phyloP scores from a whole-genome alignment of 2,329 filamentous ascomycete species.

The Helicocarpus griseus region DNA sequence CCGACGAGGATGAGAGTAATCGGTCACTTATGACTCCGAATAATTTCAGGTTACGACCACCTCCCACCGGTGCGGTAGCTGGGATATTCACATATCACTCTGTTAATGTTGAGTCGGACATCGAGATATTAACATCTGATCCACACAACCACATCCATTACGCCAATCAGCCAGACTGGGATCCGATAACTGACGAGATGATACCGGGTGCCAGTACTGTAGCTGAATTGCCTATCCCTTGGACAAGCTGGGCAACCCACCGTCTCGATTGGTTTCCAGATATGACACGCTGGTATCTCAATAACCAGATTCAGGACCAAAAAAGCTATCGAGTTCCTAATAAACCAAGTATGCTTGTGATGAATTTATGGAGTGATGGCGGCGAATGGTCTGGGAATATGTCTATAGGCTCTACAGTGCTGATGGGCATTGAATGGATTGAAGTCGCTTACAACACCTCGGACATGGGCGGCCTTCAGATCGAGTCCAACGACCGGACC shows the following conservation, averaged over 20 bases:
- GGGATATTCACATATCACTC: slow-evolving; percentile 44
- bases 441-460: slow-evolving; percentile 30
- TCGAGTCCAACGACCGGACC: background rate
- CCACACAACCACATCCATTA: slow-evolving; percentile 33
- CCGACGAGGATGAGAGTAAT: background rate
- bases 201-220: slow-evolving; percentile 26
- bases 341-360: slow-evolving; percentile 26
- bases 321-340: slow-evolving; percentile 29
- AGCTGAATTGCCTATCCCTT: slow-evolving; percentile 23
- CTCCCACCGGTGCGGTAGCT: slow-evolving; percentile 38
- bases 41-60: slow-evolving; percentile 13
- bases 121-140: slow-evolving; percentile 44
- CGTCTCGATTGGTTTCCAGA: slow-evolving; percentile 32
- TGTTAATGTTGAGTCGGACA: slow-evolving; percentile 40
- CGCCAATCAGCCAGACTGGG: slow-evolving; percentile 35
- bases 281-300: slow-evolving; percentile 29
- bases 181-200: slow-evolving; percentile 21
- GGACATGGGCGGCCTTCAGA: background rate
- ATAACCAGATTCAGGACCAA: slow-evolving; percentile 21
- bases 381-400: slow-evolving; percentile 34
- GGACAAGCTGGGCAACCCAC: slow-evolving; percentile 33
- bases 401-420: slow-evolving; percentile 26
- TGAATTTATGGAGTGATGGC: slow-evolving; percentile 37
- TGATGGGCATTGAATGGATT: slow-evolving; percentile 33
- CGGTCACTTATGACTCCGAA: background rate